Evolutionary conservation across 257 asterid species (phyloP).

Genomic region (Scutellaria galericulata): DNA sequence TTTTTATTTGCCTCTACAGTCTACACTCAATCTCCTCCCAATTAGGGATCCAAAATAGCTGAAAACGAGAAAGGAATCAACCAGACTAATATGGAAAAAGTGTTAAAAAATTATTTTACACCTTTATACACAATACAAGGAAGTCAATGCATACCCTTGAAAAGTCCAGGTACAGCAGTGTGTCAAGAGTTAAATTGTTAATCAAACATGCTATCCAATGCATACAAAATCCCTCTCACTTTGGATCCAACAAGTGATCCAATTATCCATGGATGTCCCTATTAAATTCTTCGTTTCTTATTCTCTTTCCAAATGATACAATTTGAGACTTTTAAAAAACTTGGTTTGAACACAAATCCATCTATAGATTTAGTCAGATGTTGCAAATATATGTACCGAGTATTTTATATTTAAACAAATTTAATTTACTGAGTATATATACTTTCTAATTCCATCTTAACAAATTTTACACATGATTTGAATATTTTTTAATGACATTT

Average conservation of each 20-base stretch:
- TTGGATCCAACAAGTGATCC: not conserved
- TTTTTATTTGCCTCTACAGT: not conserved
- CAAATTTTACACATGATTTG: not conserved
- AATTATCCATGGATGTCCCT: not conserved
- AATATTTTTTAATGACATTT: slow-evolving; percentile 3
- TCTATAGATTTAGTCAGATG: not conserved
- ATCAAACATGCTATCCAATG: not conserved
- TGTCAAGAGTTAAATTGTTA: no score
- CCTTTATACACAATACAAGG: slow-evolving; percentile 1
- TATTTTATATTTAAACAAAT: no score
- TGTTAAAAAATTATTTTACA: not conserved
- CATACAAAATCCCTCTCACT: not conserved
- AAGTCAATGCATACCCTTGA: slow-evolving; percentile 5
- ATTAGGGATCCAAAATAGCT: not conserved
- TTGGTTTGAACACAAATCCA: slow-evolving; percentile 15
- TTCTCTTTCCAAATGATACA: slow-evolving; percentile 17
- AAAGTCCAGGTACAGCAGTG: no score
- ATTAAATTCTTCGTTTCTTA: not conserved
- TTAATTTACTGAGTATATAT: no score
- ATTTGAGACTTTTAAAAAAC: not conserved
- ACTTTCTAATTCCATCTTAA: no score
- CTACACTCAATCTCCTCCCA: not conserved
- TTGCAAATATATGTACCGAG: no score
- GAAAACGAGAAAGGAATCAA: slow-evolving; percentile 11
- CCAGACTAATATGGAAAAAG: slow-evolving; percentile 14